Conservation (phyloP, 139 green algal species). For the Picochlorum sp. region DNA sequence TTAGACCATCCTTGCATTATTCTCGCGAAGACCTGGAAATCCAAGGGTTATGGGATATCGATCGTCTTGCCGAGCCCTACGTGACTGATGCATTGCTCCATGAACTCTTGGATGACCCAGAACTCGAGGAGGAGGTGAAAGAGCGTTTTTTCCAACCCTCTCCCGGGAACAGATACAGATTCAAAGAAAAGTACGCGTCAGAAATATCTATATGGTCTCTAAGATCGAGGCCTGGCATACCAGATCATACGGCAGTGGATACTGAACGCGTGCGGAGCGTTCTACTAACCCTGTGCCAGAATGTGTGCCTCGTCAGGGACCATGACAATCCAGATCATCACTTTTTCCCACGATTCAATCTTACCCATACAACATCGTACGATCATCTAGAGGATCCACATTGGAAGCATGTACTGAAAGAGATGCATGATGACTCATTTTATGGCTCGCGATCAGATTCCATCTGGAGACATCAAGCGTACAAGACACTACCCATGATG, state of each 20-base stretch:
- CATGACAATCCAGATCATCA: constrained; percentile 30
- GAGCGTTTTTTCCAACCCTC: constrained; percentile 49
- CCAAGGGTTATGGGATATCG: constrained; percentile 80
- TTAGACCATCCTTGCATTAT: constrained; percentile 72
- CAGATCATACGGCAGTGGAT: constrained; percentile 51
- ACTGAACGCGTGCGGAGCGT: constrained; percentile 35
- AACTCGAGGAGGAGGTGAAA: constrained; percentile 37
- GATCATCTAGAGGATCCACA: constrained; percentile 48
- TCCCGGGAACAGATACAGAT: constrained; percentile 19
- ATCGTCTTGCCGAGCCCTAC: constrained; percentile 53
- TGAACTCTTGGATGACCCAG: constrained; percentile 41
- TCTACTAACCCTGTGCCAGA: constrained; percentile 71
- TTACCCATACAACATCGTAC: constrained; percentile 66
- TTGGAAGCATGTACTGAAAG: constrained; percentile 47
- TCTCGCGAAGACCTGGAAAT: constrained; percentile 68
- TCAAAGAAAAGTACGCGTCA: constrained; percentile 39
- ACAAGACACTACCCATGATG: constrained; percentile 77
- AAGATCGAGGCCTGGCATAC: constrained; percentile 36
- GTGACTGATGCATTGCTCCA: constrained; percentile 37
- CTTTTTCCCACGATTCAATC: constrained; percentile 70
- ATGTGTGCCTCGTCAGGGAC: constrained; percentile 78
- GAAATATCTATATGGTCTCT: constrained; percentile 39
- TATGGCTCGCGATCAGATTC: constrained; percentile 53
- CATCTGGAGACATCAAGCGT: constrained; percentile 68
- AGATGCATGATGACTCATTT: constrained; percentile 86